These are phyloP conservation scores for Diaporthe batatas DNA, from an alignment of 2,329 filamentous ascomycete species.

Conservation along the genomic window DNA sequence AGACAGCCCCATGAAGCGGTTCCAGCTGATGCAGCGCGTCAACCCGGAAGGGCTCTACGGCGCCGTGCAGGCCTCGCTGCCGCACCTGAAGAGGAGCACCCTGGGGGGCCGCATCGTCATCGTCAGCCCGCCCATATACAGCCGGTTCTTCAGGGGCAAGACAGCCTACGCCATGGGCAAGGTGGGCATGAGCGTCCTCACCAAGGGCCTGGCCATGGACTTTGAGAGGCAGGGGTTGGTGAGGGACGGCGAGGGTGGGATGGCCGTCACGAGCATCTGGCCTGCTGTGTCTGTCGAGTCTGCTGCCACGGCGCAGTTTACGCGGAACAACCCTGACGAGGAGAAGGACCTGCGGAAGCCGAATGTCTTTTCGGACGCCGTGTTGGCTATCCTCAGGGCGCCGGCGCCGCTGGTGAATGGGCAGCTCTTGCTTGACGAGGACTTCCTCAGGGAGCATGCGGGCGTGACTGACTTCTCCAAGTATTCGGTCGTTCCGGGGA, in stretches of 20 bases:
- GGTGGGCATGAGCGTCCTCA: slow-evolving; percentile 84
- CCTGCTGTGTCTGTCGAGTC: slow-evolving; percentile 82
- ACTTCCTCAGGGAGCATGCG: slow-evolving; percentile 76
- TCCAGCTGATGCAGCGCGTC: slow-evolving; percentile 81
- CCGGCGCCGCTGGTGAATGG: slow-evolving; percentile 76
- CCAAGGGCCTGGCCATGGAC: slow-evolving; percentile 87
- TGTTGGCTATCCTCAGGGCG: slow-evolving; percentile 77
- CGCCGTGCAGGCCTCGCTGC: slow-evolving; percentile 75
- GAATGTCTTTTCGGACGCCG: slow-evolving; percentile 83
- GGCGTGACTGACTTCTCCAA: slow-evolving; percentile 78
- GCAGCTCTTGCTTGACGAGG: slow-evolving; percentile 80
- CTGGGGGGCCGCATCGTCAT: slow-evolving; percentile 76
- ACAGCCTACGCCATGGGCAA: slow-evolving; percentile 86
- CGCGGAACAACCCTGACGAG: slow-evolving; percentile 58
- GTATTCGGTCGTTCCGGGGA: slow-evolving; percentile 77
- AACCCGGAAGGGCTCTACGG: slow-evolving; percentile 84
- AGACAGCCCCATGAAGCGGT: slow-evolving; percentile 80
- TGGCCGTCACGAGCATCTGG: slow-evolving; percentile 88
- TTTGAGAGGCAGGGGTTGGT: slow-evolving; percentile 74
- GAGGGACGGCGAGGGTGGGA: slow-evolving; percentile 56
- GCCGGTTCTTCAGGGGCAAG: slow-evolving; percentile 87
- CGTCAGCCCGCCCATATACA: slow-evolving; percentile 88
- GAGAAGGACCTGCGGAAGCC: slow-evolving; percentile 74
- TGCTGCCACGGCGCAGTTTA: slow-evolving; percentile 74
- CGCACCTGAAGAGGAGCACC: slow-evolving; percentile 70